Conservation (phyloP, 768 basidiomycete species). For the Suillus sp. region DNA sequence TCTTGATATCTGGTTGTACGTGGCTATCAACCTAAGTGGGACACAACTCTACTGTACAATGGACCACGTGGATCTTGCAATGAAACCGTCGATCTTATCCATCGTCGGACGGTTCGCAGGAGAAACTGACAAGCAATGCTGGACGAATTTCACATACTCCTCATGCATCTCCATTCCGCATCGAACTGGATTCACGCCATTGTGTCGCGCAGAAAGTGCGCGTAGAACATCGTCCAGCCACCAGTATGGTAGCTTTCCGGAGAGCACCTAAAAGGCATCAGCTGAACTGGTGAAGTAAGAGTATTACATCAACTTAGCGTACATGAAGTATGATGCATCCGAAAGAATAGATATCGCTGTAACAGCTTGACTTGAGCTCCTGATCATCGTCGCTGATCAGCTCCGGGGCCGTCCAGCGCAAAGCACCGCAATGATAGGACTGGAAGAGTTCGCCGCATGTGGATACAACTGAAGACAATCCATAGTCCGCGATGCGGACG, state of each 20-base stretch:
- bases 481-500: slow-evolving; percentile 45
- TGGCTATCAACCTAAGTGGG: not conserved
- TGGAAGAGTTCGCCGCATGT: not conserved
- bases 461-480: slow-evolving; percentile 40
- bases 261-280: slow-evolving; percentile 2
- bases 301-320: slow-evolving; percentile 26
- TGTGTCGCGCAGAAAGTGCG: slow-evolving; percentile 3
- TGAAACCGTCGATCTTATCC: not conserved
- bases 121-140: not conserved
- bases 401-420: slow-evolving; percentile 46
- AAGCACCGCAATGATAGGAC: slow-evolving; percentile 30
- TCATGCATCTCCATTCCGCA: not conserved
- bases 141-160: not conserved
- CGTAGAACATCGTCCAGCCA: slow-evolving; percentile 6
- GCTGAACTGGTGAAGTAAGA: slow-evolving; percentile 18
- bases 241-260: slow-evolving; percentile 1
- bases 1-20: not conserved
- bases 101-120: not conserved
- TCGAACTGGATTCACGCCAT: not conserved
- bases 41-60: not conserved
- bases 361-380: not conserved
- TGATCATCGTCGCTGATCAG: slow-evolving; percentile 27
- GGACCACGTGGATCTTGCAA: not conserved
- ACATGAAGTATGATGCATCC: slow-evolving; percentile 36
- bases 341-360: slow-evolving; percentile 47